Conservation (phyloP, 441 rosid genomes). For the Rhodomyrtus psidioides region DNA sequence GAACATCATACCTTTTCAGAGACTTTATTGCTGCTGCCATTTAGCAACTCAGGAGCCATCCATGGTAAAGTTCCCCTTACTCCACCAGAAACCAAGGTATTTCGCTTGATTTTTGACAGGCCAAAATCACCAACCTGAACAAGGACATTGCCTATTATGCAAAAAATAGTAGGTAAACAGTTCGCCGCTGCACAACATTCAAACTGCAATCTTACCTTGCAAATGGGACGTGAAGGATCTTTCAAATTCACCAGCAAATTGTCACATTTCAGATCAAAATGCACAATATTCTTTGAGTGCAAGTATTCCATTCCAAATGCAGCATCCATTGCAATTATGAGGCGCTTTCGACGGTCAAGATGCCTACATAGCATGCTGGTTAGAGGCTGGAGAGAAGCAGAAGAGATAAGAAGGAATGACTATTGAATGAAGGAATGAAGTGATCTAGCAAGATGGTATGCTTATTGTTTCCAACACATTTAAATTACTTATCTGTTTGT, state of each 20-base stretch:
- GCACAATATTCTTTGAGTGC: constrained; percentile 67
- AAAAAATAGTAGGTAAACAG: not conserved
- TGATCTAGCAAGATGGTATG: constrained; percentile 1
- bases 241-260: constrained; percentile 62
- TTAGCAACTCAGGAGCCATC: constrained; percentile 74
- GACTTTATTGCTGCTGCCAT: constrained; percentile 66
- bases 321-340: constrained; percentile 69
- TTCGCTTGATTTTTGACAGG: constrained; percentile 56
- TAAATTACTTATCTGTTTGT: not conserved
- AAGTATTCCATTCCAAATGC: constrained; percentile 75
- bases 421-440: not conserved
- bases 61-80: constrained; percentile 72
- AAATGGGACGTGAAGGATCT: constrained; percentile 66
- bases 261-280: constrained; percentile 70
- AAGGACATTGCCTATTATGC: not conserved
- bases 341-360: constrained; percentile 55
- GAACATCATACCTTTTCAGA: constrained; percentile 50
- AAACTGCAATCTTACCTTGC: constrained; percentile 38
- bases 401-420: not conserved
- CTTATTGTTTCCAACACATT: not conserved
- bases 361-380: constrained; percentile 14
- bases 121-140: constrained; percentile 66
- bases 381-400: not conserved
- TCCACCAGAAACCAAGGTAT: constrained; percentile 64
- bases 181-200: not conserved